phyloP scores from a whole-genome alignment of 164 flowering plant species.

The Magnolia changhungtana region DNA sequence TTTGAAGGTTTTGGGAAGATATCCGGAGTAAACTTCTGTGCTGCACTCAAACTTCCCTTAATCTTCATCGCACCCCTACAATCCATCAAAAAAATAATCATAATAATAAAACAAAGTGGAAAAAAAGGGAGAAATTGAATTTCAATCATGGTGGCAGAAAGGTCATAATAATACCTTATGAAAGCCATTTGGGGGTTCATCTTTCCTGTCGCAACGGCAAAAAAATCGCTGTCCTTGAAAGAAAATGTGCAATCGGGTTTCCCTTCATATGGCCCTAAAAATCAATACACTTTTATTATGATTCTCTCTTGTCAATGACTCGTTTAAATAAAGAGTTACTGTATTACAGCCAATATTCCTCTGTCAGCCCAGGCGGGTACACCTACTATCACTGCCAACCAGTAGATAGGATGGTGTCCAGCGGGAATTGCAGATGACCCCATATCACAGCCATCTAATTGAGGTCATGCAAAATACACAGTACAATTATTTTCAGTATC shows the following conservation, averaged over 20 bases:
- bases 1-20: slow-evolving; percentile 97
- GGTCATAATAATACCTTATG: slow-evolving; percentile 53
- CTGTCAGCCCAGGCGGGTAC: too few species aligned
- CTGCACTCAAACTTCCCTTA: slow-evolving; percentile 92
- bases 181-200: slow-evolving; percentile 98
- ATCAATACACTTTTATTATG: not conserved
- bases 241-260: slow-evolving; percentile 96
- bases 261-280: slow-evolving; percentile 74
- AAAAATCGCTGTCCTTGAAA: slow-evolving; percentile 84
- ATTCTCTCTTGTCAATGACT: not conserved
- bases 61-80: slow-evolving; percentile 90
- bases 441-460: too few species aligned
- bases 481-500: too few species aligned
- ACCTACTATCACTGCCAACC: too few species aligned
- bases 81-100: not conserved
- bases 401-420: too few species aligned
- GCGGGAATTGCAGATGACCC: too few species aligned
- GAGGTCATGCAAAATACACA: too few species aligned
- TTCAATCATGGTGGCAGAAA: not conserved
- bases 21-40: slow-evolving; percentile 95
- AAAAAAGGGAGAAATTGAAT: not conserved
- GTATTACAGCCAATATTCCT: not conserved
- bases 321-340: too few species aligned
- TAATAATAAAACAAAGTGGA: not conserved
- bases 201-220: slow-evolving; percentile 81